These are phyloP conservation scores for Eucalyptus curtisii DNA, from an alignment of 345 rosid species.

Conservation along the genomic window DNA sequence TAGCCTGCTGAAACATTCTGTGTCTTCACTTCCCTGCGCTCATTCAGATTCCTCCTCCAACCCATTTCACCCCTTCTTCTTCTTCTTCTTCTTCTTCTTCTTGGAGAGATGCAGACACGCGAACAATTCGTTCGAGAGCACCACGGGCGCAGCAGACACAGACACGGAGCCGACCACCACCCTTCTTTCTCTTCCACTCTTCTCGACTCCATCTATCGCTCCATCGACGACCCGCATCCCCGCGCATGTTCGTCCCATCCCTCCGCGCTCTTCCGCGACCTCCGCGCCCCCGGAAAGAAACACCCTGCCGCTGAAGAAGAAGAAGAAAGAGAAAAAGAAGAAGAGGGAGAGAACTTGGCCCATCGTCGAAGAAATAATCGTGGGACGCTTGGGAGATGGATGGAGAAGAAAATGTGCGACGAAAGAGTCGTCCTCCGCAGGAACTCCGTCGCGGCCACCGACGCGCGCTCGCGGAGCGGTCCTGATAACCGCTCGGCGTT, in stretches of 20 bases:
- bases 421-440: conserved; percentile 12
- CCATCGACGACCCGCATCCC: conserved; percentile 38
- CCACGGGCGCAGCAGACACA: background rate
- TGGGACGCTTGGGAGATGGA: conserved; percentile 28
- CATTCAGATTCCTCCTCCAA: background rate
- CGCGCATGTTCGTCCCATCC: background rate
- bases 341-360: background rate
- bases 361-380: conserved; percentile 15
- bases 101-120: background rate
- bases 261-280: background rate
- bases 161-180: conserved; percentile 11
- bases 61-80: background rate
- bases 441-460: conserved; percentile 35
- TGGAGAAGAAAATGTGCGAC: conserved; percentile 23
- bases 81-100: background rate
- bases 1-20: background rate
- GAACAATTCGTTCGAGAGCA: background rate
- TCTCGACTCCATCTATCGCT: conserved; percentile 41
- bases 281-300: background rate
- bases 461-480: conserved; percentile 6
- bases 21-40: background rate
- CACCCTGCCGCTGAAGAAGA: background rate
- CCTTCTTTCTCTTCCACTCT: conserved; percentile 78
- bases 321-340: background rate
- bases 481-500: background rate